Evolutionary conservation across 2,329 filamentous ascomycete species (phyloP).

Genomic region (Penicillium brasilianum): DNA sequence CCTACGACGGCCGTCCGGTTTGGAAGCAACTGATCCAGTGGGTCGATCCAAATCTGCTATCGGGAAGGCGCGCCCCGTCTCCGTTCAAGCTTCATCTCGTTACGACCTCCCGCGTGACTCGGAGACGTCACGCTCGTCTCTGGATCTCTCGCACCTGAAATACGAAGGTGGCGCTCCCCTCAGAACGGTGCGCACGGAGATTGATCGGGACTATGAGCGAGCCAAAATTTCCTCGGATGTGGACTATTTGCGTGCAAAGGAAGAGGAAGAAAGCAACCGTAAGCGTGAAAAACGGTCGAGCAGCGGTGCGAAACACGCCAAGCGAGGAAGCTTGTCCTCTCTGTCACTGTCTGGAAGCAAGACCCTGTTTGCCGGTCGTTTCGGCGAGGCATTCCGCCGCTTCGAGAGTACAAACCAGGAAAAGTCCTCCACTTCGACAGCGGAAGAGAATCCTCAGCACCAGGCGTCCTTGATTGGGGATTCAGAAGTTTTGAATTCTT

Average conservation of each 20-base stretch:
- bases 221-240: conserved; percentile 77
- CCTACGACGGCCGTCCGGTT: conserved; percentile 63
- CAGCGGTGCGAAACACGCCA: conserved; percentile 66
- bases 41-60: conserved; percentile 68
- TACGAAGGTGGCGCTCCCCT: conserved; percentile 44
- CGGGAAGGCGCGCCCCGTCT: conserved; percentile 73
- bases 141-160: conserved; percentile 40
- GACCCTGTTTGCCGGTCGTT: conserved; percentile 82
- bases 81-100: conserved; percentile 81
- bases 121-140: conserved; percentile 60
- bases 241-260: conserved; percentile 79
- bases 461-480: conserved; percentile 72
- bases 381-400: conserved; percentile 90
- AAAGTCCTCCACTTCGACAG: conserved; percentile 45
- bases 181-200: conserved; percentile 42
- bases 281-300: conserved; percentile 61
- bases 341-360: conserved; percentile 75
- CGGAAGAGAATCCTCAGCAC: conserved; percentile 49
- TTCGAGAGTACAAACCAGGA: conserved; percentile 70
- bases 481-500: conserved; percentile 72
- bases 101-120: conserved; percentile 81
- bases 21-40: conserved; percentile 65
- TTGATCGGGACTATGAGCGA: conserved; percentile 41
- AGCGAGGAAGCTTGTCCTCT: conserved; percentile 73
- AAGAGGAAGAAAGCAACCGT: conserved; percentile 65